Conservation (phyloP, 495 filamentous ascomycete genomes). For the Lepraria neglecta region DNA sequence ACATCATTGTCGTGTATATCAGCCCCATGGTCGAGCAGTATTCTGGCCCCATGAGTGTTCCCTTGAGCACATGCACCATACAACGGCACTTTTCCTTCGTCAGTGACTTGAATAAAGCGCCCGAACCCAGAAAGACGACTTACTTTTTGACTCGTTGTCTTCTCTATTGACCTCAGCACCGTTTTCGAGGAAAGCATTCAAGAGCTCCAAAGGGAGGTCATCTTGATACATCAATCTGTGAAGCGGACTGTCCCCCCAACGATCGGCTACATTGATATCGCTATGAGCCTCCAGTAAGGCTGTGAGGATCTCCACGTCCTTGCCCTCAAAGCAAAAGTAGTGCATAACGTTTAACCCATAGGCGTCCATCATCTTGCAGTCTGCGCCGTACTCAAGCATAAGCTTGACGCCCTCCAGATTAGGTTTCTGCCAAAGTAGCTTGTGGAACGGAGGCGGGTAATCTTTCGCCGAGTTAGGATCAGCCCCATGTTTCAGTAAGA, state of each 20-base stretch:
- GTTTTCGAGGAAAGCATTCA: conserved; percentile 1
- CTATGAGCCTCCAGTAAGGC: background rate
- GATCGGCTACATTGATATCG: conserved; percentile 7
- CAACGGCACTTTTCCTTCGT: background rate
- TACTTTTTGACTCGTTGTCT: conserved; percentile 5
- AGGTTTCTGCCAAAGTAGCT: background rate
- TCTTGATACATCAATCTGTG: background rate
- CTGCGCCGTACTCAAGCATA: conserved; percentile 13
- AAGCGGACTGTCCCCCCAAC: conserved; percentile 4
- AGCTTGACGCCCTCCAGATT: conserved; percentile 5
- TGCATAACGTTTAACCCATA: conserved; percentile 5
- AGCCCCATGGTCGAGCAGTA: conserved; percentile 7
- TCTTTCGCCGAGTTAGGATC: conserved; percentile 8
- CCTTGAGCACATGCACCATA: conserved; percentile 4
- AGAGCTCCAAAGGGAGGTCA: background rate
- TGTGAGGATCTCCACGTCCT: background rate
- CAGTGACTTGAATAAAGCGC: background rate
- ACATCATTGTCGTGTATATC: conserved; percentile 9
- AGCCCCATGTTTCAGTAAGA: background rate
- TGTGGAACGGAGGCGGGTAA: background rate
- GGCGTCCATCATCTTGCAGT: conserved; percentile 1
- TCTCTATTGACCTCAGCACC: conserved; percentile 5
- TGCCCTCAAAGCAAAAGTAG: background rate
- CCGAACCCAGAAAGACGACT: background rate
- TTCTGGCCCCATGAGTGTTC: background rate